Evolutionary conservation across 1,284 basidiomycete species (phyloP).

Genomic region (Ustilago crameri): DNA sequence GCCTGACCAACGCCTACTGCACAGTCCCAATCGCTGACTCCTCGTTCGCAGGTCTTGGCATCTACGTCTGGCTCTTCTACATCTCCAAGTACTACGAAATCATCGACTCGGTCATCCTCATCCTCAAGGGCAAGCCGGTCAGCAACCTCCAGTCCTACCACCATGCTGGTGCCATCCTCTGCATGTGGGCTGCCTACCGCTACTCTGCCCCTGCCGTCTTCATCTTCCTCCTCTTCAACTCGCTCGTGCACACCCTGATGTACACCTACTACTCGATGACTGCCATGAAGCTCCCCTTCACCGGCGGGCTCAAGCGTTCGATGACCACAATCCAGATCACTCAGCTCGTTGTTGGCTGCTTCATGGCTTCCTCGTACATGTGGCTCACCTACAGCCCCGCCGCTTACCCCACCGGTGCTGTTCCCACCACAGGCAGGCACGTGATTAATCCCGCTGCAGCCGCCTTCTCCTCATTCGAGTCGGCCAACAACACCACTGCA

Average conservation of each 20-base stretch:
- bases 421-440: constrained; percentile 40
- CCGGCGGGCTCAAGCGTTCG: constrained; percentile 61
- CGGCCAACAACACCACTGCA: constrained; percentile 6
- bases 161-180: constrained; percentile 63
- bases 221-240: constrained; percentile 55
- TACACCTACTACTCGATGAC: constrained; percentile 67
- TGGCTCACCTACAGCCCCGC: constrained; percentile 44
- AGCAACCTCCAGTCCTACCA: constrained; percentile 60
- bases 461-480: constrained; percentile 15
- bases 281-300: constrained; percentile 63
- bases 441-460: constrained; percentile 29
- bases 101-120: constrained; percentile 66
- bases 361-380: constrained; percentile 40
- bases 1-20: constrained; percentile 65
- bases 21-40: constrained; percentile 62
- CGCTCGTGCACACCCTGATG: constrained; percentile 51
- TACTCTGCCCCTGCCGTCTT: constrained; percentile 57
- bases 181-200: constrained; percentile 66
- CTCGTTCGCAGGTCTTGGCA: constrained; percentile 54
- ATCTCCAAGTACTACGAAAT: constrained; percentile 68
- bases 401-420: constrained; percentile 35
- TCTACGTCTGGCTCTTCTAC: constrained; percentile 67
- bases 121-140: constrained; percentile 68
- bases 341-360: constrained; percentile 55
- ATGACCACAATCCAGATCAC: constrained; percentile 64